Base-by-base conservation (phyloP, 208 protist genomes). In the Wallacemonas rigidus region DNA sequence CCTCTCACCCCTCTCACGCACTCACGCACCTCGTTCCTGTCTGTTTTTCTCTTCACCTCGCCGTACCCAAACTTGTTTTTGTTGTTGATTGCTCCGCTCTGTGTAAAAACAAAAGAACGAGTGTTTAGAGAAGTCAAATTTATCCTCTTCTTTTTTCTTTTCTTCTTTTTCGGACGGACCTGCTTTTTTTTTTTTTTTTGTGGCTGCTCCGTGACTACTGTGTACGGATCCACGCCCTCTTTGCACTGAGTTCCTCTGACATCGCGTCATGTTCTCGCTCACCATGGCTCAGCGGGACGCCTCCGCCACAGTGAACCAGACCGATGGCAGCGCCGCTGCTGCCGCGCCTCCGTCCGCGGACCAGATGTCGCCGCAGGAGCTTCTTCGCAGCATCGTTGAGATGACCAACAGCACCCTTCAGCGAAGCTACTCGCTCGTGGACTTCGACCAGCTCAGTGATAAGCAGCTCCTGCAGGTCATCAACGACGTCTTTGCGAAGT, bases 321-420 rank as follows among this genome's bases (percentile, higher is more conserved):
- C 45, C 64, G 53, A 48, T 60, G 54, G 56, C 61, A 8, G 65
- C 62, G 44, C 41, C 64, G 7, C 26, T 26, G 72, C 71, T 15
- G 55, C 75, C 36, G 62, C 73, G 11, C 63, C 70, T 15, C 68
- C 75, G 1, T 41, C 80, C 35, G 72, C 74, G 38, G 40, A 72
- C 5, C 84, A 94, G 38, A 58, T 93, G 9, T 79, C 79, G 0
- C 71, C 83, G 36, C 81, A 90, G 54, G 89, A 95, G 55, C 72
- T 96, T 12, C 74, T 97, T 2, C 86, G 86, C 57, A 86, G 80
- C 60, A 88, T 97, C 58, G 92, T 97, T 47, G 88, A 97, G 40
- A 81, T 89, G 51, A 81, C 90, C 36, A 97, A 97, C 72, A 82
- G 71, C n/a, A 69, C 82, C 14, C 78, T 97, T 0, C 69, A 81